Evolutionary conservation across 805 yeast species (phyloP), one percentile per base, ranked within the genome.

Genomic region (Monosporozyma servazzii): DNA sequence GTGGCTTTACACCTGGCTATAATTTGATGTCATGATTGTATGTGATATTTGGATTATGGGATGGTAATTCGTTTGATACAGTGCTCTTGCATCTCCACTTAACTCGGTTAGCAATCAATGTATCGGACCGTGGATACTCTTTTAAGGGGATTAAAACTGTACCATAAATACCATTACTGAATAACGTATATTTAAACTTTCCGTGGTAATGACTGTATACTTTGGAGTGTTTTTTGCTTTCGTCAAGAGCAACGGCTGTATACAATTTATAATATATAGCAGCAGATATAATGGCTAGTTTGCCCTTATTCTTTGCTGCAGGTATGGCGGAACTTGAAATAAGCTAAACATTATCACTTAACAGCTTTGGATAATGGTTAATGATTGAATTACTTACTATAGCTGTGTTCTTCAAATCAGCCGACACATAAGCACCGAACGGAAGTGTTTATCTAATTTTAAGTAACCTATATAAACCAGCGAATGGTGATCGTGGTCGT

Each of bases 1-100:
- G 58, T 23, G 55, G 30, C 13, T 40, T 33, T 4, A 45, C n/a
- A 21, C 33, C 46, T 3, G 48, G 43, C 44, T 48, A 33, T 15
- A 54, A 30, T 4, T 18, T 37, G 15, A 54, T 54, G 6, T 39
- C 51, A 45, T 55, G 53, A 8, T 6, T 39, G 13, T 39, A 20
- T 8, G 25, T 10, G 9, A 3, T 3, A 8, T 17, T 20, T 10
- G 23, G 23, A 18, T 11, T 18, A 8, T 10, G 23, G 6, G 23
- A 23, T 9, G n/a, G 17, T 21, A 41, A 11, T 41, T 20, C 13
- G 29, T 41, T 21, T 5, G 44, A 21, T 5, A 21, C 30, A 3
- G 44, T 41, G 8, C 4, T 13, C 13, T 10, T 13, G 17, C 21
- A 41, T 13, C 44, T 3, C 3, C 8, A 5, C 21, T 27, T 5